Evolutionary conservation across 169 alveolate genomes (phyloP).

Genomic region (Plasmodium cynomolgi): DNA sequence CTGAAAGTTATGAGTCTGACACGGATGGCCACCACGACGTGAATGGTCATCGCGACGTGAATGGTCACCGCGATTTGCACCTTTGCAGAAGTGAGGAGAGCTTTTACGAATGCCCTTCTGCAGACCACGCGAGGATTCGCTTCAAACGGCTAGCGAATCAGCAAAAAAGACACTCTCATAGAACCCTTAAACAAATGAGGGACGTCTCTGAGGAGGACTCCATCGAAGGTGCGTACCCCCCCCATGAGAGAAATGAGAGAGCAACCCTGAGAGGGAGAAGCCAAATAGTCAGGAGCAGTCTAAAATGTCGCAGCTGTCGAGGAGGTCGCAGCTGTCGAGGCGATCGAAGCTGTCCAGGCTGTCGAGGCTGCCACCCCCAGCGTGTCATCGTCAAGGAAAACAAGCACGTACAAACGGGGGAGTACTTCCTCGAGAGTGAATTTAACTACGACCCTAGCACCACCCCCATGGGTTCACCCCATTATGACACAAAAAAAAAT

Average conservation of each 20-base stretch:
- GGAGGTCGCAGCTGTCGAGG: too few species aligned
- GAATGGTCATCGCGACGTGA: too few species aligned
- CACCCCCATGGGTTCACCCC: neutral
- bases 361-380: neutral
- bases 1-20: neutral
- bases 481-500: neutral
- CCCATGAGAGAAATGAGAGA: neutral
- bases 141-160: neutral
- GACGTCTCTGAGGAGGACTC: neutral
- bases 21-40: neutral
- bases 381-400: conserved; percentile 3
- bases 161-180: neutral
- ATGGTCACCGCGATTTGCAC: neutral
- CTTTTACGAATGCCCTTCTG: neutral
- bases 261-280: neutral
- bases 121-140: neutral
- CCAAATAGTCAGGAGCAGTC: neutral
- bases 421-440: neutral
- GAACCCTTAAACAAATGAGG: neutral
- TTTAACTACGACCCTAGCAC: neutral
- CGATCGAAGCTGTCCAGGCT: too few species aligned
- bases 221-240: neutral
- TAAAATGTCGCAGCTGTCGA: too few species aligned
- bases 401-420: conserved; percentile 32
- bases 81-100: neutral